Conservation (phyloP, 2,329 filamentous ascomycete genomes). For the Ophiostoma novo-ulmi region DNA sequence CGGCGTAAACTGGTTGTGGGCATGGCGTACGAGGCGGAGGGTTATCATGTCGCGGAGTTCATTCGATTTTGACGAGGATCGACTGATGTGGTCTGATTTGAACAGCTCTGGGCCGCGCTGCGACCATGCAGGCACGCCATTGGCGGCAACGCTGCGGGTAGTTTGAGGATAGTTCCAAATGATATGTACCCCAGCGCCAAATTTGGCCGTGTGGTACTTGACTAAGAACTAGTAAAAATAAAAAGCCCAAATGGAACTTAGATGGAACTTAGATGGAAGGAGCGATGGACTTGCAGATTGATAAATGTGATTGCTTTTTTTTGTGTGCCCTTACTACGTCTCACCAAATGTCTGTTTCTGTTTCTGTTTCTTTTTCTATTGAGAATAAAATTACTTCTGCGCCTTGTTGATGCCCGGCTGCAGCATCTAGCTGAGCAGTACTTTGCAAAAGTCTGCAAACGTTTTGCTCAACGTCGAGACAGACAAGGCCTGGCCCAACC, state of each 20-base stretch:
- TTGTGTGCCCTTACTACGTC: no score
- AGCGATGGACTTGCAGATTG: background rate
- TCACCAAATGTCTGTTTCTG: background rate
- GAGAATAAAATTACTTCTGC: background rate
- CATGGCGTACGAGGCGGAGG: constrained; percentile 25
- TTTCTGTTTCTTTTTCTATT: background rate
- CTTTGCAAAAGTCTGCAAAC: background rate
- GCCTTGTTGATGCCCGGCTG: background rate
- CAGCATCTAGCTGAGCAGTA: background rate
- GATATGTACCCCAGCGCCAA: background rate
- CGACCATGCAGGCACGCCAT: constrained; percentile 21
- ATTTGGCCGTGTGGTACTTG: background rate
- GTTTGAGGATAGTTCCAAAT: background rate
- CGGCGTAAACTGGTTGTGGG: background rate
- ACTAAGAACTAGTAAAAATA: background rate
- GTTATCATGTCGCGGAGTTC: constrained; percentile 25
- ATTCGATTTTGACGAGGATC: constrained; percentile 28
- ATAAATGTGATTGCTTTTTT: background rate
- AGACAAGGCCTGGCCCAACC: constrained; percentile 9
- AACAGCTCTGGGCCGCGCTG: constrained; percentile 26
- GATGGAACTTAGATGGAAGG: constrained; percentile 1
- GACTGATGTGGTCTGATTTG: constrained; percentile 31
- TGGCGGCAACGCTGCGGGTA: constrained; percentile 15
- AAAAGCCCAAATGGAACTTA: background rate
- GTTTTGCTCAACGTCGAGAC: background rate